phyloP scores from a whole-genome alignment of 23 red algal genomes.

The Gracilaria gracilis region DNA sequence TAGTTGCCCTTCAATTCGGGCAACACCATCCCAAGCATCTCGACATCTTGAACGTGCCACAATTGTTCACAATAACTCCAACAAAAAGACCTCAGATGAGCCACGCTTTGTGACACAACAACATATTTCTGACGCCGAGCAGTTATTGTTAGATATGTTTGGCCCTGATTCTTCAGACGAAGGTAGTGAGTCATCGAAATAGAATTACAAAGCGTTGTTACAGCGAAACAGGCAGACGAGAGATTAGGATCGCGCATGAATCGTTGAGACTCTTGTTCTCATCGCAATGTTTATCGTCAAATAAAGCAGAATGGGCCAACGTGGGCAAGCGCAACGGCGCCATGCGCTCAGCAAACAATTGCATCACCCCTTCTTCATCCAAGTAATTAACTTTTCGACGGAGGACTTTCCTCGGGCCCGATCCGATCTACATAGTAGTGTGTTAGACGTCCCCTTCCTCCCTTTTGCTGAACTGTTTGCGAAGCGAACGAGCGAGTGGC shows the following conservation, averaged over 20 bases:
- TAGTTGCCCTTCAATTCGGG: too few relatives aligned
- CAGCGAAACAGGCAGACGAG: too few relatives aligned
- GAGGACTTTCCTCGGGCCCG: constrained; percentile 44
- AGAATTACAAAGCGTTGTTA: too few relatives aligned
- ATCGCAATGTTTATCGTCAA: constrained; percentile 33
- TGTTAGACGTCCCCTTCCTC: constrained; percentile 31
- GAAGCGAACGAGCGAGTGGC: constrained; percentile 40
- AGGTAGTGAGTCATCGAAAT: too few relatives aligned
- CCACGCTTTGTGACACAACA: too few relatives aligned
- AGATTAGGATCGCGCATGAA: constrained; percentile 54
- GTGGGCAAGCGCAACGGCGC: constrained; percentile 44
- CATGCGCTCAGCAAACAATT: constrained; percentile 57
- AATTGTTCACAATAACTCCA: too few relatives aligned
- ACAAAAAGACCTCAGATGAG: too few relatives aligned
- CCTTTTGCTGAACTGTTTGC: background rate
- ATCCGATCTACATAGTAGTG: constrained; percentile 46
- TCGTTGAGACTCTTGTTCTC: constrained; percentile 58
- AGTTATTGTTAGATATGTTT: too few relatives aligned
- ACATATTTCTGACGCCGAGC: too few relatives aligned
- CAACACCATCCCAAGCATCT: too few relatives aligned
- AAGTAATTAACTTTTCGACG: constrained; percentile 30
- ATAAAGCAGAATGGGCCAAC: constrained; percentile 61
- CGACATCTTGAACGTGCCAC: too few relatives aligned
- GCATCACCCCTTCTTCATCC: constrained; percentile 59
- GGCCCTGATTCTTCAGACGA: too few relatives aligned